Percentiles rank a stretch among this genome's conserved stretches.
phyloP scores from a whole-genome alignment of 2,329 filamentous ascomycete species.

The Elsinoe arachidis region DNA sequence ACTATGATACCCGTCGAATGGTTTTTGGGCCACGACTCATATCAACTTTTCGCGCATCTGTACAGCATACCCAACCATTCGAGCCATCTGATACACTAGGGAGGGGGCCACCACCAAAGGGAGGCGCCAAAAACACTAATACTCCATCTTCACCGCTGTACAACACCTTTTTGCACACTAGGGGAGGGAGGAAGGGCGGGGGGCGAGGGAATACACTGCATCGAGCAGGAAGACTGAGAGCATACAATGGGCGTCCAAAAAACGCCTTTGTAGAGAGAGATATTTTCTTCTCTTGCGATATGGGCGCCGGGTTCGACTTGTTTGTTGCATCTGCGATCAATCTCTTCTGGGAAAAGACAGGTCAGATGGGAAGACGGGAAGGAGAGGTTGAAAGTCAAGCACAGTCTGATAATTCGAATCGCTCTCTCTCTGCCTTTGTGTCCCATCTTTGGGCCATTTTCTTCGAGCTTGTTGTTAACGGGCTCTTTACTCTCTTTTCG shows the following conservation, averaged over 20 bases:
- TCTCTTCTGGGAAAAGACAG: neutral
- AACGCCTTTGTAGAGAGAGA: neutral
- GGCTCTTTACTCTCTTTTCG: neutral
- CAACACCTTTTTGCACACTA: neutral
- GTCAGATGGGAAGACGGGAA: neutral
- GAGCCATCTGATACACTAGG: constrained; percentile 2
- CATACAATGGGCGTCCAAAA: neutral
- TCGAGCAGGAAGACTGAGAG: neutral
- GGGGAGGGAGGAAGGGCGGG: neutral
- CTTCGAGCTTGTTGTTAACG: constrained; percentile 6
- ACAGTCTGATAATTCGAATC: constrained; percentile 7
- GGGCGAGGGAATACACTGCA: neutral
- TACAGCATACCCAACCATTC: constrained; percentile 4
- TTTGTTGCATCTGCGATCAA: neutral
- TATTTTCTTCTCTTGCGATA: neutral
- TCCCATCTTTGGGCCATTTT: neutral
- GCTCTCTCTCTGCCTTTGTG: neutral
- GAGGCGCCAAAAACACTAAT: neutral
- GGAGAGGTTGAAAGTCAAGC: too few species aligned
- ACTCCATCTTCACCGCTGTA: constrained; percentile 7
- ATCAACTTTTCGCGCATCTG: constrained; percentile 7
- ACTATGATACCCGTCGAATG: constrained; percentile 7
- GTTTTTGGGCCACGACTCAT: neutral
- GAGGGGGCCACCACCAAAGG: neutral
- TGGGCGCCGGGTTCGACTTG: neutral